Conservation (phyloP, 768 basidiomycete genomes). For the Pleurotus sapidus region DNA sequence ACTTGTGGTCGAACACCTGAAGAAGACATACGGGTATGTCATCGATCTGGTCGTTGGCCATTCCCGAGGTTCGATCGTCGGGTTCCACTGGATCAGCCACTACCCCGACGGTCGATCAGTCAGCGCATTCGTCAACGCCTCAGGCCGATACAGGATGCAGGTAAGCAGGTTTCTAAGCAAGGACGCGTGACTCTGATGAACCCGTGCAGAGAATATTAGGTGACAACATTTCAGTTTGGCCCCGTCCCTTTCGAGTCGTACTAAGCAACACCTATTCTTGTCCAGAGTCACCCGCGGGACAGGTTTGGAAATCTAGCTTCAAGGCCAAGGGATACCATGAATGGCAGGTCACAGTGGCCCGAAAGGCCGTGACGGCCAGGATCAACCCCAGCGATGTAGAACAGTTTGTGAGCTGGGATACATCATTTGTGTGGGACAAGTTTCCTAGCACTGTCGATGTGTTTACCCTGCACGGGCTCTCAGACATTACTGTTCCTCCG, state of each 20-base stretch:
- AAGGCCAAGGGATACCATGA: constrained; percentile 56
- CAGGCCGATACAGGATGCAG: constrained; percentile 77
- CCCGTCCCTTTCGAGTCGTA: neutral
- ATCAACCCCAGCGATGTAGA: constrained; percentile 61
- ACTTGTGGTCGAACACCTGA: constrained; percentile 62
- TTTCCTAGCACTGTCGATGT: constrained; percentile 67
- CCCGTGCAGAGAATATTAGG: constrained; percentile 40
- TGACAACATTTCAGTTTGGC: constrained; percentile 20
- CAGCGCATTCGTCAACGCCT: constrained; percentile 66
- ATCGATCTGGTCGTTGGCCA: constrained; percentile 74
- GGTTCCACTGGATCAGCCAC: constrained; percentile 66
- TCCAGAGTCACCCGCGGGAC: constrained; percentile 26
- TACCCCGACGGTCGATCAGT: constrained; percentile 55
- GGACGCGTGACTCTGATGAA: neutral
- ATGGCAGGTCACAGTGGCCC: constrained; percentile 65
- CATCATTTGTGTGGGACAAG: constrained; percentile 60
- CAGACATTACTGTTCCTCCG: constrained; percentile 68
- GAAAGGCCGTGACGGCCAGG: constrained; percentile 48
- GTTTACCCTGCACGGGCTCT: constrained; percentile 76
- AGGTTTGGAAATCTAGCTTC: constrained; percentile 48
- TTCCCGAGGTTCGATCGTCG: constrained; percentile 72
- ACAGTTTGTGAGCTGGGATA: constrained; percentile 62
- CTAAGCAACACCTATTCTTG: constrained; percentile 7
- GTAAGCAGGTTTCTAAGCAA: constrained; percentile 35
- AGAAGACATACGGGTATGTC: constrained; percentile 57